A percentile compares a stretch with the other conserved stretches of the same genome.
Conservation (phyloP, 495 filamentous ascomycete genomes). For the Neurospora cerealis region DNA sequence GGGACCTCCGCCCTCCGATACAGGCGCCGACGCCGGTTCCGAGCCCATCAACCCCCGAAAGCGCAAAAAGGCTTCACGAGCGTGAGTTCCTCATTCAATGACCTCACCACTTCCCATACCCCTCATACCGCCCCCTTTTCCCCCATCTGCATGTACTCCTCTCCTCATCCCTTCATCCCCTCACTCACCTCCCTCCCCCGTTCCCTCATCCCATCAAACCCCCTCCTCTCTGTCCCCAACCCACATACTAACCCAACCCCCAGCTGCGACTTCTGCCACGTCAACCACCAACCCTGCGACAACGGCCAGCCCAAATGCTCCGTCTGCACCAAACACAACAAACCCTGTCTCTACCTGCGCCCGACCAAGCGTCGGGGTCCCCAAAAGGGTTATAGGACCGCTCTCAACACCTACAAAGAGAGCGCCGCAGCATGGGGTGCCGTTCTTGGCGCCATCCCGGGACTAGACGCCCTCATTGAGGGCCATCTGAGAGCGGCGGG, state of each 20-base stretch:
- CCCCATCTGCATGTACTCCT: not conserved
- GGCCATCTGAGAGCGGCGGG: slow-evolving; percentile 16
- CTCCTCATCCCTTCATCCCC: not conserved
- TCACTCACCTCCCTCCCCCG: not conserved
- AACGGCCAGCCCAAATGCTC: slow-evolving; percentile 28
- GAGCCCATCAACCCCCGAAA: slow-evolving; percentile 28
- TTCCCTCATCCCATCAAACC: not conserved
- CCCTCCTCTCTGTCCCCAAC: too few species aligned
- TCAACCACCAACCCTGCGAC: slow-evolving; percentile 31
- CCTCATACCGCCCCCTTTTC: not conserved
- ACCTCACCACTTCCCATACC: not conserved
- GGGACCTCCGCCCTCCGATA: slow-evolving; percentile 9
- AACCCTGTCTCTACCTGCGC: slow-evolving; percentile 25
- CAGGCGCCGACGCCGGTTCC: slow-evolving; percentile 18
- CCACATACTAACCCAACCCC: not conserved
- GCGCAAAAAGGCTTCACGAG: slow-evolving; percentile 29
- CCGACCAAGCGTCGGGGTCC: slow-evolving; percentile 29
- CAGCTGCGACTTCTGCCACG: slow-evolving; percentile 31
- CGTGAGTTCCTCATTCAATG: slow-evolving; percentile 10
- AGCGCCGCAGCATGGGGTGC: slow-evolving; percentile 30
- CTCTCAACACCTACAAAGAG: slow-evolving; percentile 31
- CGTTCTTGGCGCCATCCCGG: slow-evolving; percentile 25
- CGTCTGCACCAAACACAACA: slow-evolving; percentile 28
- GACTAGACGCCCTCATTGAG: slow-evolving; percentile 27
- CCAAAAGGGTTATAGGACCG: slow-evolving; percentile 27